These are phyloP conservation scores for Suhomyces canberraensis DNA, from an alignment of 805 yeast species.

Conservation along the genomic window DNA sequence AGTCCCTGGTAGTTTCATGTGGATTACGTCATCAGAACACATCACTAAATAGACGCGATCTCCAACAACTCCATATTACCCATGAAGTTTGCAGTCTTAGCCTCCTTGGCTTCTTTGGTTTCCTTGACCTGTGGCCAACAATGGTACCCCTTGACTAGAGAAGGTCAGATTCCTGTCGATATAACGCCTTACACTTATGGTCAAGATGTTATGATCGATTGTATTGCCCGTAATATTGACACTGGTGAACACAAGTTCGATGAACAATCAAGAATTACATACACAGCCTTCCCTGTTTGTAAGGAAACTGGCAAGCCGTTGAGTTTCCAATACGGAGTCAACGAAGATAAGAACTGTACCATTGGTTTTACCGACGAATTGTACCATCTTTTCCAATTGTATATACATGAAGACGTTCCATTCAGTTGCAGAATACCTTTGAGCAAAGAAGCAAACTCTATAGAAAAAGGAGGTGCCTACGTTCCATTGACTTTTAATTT, in stretches of 20 bases:
- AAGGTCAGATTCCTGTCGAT: slow-evolving; percentile 35
- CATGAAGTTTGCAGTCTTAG: slow-evolving; percentile 1
- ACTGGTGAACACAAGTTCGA: slow-evolving; percentile 76
- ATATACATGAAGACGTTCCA: slow-evolving; percentile 76
- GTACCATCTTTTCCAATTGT: slow-evolving; percentile 70
- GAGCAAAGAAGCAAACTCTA: slow-evolving; percentile 39
- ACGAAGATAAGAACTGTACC: slow-evolving; percentile 57
- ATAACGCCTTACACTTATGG: slow-evolving; percentile 36
- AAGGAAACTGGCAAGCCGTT: slow-evolving; percentile 62
- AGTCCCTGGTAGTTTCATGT: not conserved
- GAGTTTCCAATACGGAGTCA: slow-evolving; percentile 48
- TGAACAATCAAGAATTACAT: slow-evolving; percentile 54
- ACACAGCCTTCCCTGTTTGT: slow-evolving; percentile 58
- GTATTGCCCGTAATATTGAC: slow-evolving; percentile 67
- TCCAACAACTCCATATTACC: too few relatives aligned
- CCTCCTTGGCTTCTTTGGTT: not conserved
- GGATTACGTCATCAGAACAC: slow-evolving; percentile 1
- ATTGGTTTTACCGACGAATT: slow-evolving; percentile 58
- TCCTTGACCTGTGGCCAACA: slow-evolving; percentile 17
- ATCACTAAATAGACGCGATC: not conserved
- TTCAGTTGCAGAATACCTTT: slow-evolving; percentile 64
- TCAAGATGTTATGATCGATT: slow-evolving; percentile 49
- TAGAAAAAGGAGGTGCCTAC: slow-evolving; percentile 42
- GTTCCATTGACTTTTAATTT: slow-evolving; percentile 62
- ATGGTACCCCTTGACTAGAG: slow-evolving; percentile 35